Conservation (phyloP, 192 early-diverging fungal species). For the Rhizoclosmatium globosum region DNA sequence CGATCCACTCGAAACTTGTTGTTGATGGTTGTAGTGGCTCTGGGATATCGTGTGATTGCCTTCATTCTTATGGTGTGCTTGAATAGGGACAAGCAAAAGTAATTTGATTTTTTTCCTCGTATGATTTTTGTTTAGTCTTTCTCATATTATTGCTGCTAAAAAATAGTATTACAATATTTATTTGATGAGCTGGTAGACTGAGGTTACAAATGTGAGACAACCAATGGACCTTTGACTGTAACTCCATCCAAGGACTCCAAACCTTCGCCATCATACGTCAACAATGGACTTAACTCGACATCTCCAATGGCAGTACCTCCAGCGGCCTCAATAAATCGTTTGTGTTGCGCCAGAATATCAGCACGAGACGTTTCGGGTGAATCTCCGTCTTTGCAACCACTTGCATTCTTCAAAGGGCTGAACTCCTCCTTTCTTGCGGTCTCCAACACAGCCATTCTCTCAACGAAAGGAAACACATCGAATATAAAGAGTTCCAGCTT, state of each 20-base stretch:
- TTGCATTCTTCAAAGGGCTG: slow-evolving; percentile 97
- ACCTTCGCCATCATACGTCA: slow-evolving; percentile 94
- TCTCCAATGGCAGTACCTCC: slow-evolving; percentile 78
- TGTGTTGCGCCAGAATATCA: slow-evolving; percentile 90
- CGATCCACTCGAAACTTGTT: slow-evolving; percentile 20
- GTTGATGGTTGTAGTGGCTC: slow-evolving; percentile 34
- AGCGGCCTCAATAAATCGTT: slow-evolving; percentile 84
- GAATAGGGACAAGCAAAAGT: slow-evolving; percentile 46
- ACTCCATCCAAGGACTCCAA: slow-evolving; percentile 78
- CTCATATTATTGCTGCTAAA: no score
- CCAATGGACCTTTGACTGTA: slow-evolving; percentile 3
- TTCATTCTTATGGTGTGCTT: slow-evolving; percentile 41
- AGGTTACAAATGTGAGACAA: no score
- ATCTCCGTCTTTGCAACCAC: slow-evolving; percentile 81
- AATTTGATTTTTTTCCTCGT: slow-evolving; percentile 32
- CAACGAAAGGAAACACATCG: slow-evolving; percentile 95
- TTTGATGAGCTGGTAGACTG: no score
- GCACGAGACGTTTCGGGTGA: slow-evolving; percentile 92
- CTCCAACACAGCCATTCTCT: slow-evolving; percentile 91
- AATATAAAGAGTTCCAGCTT: slow-evolving; percentile 99
- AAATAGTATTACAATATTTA: no score
- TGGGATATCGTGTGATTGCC: slow-evolving; percentile 35
- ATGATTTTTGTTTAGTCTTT: no score
- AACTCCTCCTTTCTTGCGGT: slow-evolving; percentile 94
- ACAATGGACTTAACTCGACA: slow-evolving; percentile 90